Percentiles rank a stretch among this genome's conserved stretches.
Evolutionary conservation across 192 early-diverging fungal genomes (phyloP).

Genomic region (Backusella sp.): DNA sequence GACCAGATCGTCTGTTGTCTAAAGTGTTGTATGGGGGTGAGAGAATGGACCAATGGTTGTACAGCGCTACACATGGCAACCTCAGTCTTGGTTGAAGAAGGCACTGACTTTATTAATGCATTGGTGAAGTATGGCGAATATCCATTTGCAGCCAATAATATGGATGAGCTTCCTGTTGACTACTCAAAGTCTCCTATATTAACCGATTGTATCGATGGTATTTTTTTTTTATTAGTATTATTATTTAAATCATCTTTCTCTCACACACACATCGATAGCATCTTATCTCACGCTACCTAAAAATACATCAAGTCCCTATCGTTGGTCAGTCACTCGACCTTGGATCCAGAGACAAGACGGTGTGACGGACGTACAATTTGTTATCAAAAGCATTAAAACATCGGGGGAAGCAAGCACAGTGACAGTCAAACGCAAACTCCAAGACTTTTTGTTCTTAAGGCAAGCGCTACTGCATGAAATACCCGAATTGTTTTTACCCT

Average conservation of each 20-base stretch:
- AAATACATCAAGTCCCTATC: background rate
- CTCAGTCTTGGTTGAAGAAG: background rate
- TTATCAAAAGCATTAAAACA: constrained; percentile 42
- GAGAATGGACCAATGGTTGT: constrained; percentile 36
- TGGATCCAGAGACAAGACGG: constrained; percentile 32
- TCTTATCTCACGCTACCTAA: background rate
- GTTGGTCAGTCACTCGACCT: constrained; percentile 31
- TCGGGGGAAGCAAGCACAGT: constrained; percentile 24
- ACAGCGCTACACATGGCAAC: constrained; percentile 41
- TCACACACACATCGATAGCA: background rate
- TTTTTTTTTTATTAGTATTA: background rate
- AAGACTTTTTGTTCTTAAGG: constrained; percentile 46
- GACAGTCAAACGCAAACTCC: constrained; percentile 41
- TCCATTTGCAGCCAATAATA: background rate
- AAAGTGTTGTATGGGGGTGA: constrained; percentile 16
- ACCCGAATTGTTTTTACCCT: constrained; percentile 45
- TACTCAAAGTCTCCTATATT: background rate
- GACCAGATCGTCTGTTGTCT: constrained; percentile 13
- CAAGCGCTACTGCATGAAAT: constrained; percentile 39
- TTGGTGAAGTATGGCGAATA: constrained; percentile 34
- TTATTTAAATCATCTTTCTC: background rate
- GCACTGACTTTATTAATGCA: constrained; percentile 7
- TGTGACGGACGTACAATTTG: constrained; percentile 32
- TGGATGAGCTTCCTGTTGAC: background rate
- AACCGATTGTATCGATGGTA: constrained; percentile 8